These are phyloP conservation scores for Blastocystis hominis DNA, from an alignment of 352 stramenopile genomes.

Conservation along the genomic window DNA sequence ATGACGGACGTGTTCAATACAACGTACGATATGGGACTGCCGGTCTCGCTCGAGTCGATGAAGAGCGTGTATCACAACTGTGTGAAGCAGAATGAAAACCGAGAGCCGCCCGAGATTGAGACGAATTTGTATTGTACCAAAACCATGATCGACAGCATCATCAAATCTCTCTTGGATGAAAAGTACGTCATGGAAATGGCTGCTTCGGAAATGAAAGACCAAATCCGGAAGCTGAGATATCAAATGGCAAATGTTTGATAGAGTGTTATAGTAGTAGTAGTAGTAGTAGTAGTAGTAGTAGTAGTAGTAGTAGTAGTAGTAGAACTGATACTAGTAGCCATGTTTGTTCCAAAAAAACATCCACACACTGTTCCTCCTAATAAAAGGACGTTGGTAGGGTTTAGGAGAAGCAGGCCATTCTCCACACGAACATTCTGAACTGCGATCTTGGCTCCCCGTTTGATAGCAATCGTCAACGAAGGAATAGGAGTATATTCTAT, in stretches of 20 bases:
- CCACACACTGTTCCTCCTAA: background rate
- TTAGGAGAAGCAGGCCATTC: slow-evolving; percentile 15
- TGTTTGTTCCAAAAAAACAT: background rate
- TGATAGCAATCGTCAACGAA: background rate
- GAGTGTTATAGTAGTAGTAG: no score
- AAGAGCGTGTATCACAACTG: background rate
- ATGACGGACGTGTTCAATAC: background rate
- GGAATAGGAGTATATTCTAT: slow-evolving; percentile 27
- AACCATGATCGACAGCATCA: background rate
- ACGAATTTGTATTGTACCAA: slow-evolving; percentile 7
- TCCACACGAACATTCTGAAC: slow-evolving; percentile 27
- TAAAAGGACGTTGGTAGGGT: slow-evolving; percentile 2
- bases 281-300: background rate
- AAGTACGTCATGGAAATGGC: slow-evolving; percentile 37
- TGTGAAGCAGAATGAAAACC: background rate
- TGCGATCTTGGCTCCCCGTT: background rate
- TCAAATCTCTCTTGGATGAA: background rate
- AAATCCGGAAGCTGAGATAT: background rate
- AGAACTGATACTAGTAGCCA: no score
- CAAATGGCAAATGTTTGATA: no score
- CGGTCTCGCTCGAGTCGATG: background rate
- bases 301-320: background rate
- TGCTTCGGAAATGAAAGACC: background rate
- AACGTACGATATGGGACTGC: background rate
- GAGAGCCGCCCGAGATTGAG: slow-evolving; percentile 6